These are phyloP conservation scores for Fusarium duplospermum DNA, from an alignment of 2,329 filamentous ascomycete species.

Conservation along the genomic window DNA sequence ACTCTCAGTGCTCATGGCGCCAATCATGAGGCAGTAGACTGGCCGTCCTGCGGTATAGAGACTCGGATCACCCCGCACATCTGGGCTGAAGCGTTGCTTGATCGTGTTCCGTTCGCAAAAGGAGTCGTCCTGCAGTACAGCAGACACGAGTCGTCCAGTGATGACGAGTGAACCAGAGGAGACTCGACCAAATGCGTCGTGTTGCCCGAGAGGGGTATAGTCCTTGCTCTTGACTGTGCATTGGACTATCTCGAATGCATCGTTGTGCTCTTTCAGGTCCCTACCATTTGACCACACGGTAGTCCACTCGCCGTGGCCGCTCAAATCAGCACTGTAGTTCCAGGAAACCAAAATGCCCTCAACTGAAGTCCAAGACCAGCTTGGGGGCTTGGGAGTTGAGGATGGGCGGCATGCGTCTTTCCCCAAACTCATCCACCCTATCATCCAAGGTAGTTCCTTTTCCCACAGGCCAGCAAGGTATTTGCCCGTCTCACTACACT, in stretches of 20 bases:
- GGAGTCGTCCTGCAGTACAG: neutral
- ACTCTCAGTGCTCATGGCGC: neutral
- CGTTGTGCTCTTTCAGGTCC: neutral
- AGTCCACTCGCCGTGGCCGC: neutral
- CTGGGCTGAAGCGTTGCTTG: neutral
- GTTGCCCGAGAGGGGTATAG: neutral
- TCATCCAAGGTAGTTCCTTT: neutral
- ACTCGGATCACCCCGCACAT: neutral
- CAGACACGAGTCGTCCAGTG: neutral
- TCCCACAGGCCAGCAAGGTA: neutral
- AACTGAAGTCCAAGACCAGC: neutral
- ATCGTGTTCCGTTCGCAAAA: neutral
- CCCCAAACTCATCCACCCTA: neutral
- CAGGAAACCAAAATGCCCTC: neutral
- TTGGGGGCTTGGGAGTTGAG: neutral
- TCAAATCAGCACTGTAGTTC: neutral
- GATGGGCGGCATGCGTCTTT: neutral
- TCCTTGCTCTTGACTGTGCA: neutral
- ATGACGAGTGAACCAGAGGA: neutral
- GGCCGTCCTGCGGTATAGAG: neutral
- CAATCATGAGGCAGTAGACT: neutral
- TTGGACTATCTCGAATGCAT: neutral
- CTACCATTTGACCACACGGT: neutral
- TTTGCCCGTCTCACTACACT: neutral
- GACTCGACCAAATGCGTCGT: neutral